Evolutionary conservation across 164 flowering plant species (phyloP), one percentile per base, ranked within the genome.

Genomic region (Chimonanthus salicifolius): DNA sequence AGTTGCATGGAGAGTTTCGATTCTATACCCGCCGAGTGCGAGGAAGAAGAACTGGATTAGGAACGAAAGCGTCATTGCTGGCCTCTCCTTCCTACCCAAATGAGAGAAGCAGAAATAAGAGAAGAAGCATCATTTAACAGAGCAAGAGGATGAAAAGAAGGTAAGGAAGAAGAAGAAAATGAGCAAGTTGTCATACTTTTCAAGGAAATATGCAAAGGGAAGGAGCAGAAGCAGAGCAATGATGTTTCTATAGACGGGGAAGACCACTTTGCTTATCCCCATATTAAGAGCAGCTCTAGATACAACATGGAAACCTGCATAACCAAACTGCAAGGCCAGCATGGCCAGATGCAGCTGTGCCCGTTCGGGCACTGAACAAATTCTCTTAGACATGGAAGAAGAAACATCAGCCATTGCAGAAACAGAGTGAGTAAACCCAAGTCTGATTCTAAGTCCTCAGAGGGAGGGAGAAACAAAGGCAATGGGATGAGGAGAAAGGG

Each of bases 241-340:
- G 82, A 96, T 86, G 88, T 96, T 96, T 71, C 99, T 78, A 65
- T 96, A 96, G 68, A 96, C 97, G 5, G 91, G 92, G 81, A 88
- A 96, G 5, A 96, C 99, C 51, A 96, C 81, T 73, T 90, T 96
- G 90, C 97, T 92, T 6, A 96, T 85, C 68, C 99, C 98, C 98
- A 93, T 93, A 78, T 93, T 93, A 68, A 95, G 99, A 64, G 99
- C 99, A 71, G 89, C 89, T 68, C 99, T 82, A 3, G 99, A 96
- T 51, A 96, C 99, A 0, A 96, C 95, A 80, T 96, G 99, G 75
- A 96, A 96, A 5, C 99, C 99, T 1, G 98, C 99, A 71, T 95
- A 95, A 5, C 99, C 99, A 80, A 95, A 95, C 89, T 95, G 99
- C 90, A 95, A 82, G 87, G 98, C 94, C 86, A 95, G 72, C 99